A percentile compares a stretch with the other conserved stretches of the same genome.
Conservation (phyloP, 257 asterid genomes). For the Anisodus tanguticus region DNA sequence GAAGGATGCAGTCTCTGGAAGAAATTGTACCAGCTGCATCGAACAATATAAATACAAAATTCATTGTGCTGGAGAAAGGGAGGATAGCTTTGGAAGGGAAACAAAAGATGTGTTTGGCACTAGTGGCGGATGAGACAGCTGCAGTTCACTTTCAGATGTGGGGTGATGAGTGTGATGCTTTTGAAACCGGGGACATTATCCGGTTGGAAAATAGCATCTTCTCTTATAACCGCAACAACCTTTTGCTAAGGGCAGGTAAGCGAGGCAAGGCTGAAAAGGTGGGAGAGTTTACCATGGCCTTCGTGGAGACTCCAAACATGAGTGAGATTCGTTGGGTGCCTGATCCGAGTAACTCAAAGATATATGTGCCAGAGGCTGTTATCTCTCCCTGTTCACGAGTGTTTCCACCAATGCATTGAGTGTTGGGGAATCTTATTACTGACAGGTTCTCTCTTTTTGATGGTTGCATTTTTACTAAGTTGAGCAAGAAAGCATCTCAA, state of each 20-base stretch:
- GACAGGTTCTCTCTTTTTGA: background rate
- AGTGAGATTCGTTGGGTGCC: conserved; percentile 69
- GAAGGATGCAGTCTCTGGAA: conserved; percentile 44
- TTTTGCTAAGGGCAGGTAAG: conserved; percentile 70
- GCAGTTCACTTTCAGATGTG: conserved; percentile 79
- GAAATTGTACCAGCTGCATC: conserved; percentile 62
- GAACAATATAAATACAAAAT: conserved; percentile 56
- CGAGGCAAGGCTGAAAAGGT: conserved; percentile 63
- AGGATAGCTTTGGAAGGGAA: conserved; percentile 47
- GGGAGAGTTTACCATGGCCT: conserved; percentile 65
- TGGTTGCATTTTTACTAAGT: background rate
- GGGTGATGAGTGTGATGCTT: conserved; percentile 75
- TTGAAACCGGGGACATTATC: conserved; percentile 65
- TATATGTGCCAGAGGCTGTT: conserved; percentile 50
- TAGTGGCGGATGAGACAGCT: conserved; percentile 80
- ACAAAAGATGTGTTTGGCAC: conserved; percentile 52
- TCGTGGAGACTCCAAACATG: conserved; percentile 75
- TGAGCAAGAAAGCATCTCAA: background rate
- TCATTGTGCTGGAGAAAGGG: conserved; percentile 72
- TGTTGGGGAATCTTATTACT: background rate
- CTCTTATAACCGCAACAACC: conserved; percentile 53
- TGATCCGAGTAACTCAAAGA: conserved; percentile 46
- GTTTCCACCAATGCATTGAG: conserved; percentile 48
- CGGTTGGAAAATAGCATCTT: conserved; percentile 59
- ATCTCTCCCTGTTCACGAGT: conserved; percentile 57